Evolutionary conservation across 2,329 filamentous ascomycete genomes (phyloP), one percentile per base, ranked within the genome.

Genomic region (Penicillium sp.): DNA sequence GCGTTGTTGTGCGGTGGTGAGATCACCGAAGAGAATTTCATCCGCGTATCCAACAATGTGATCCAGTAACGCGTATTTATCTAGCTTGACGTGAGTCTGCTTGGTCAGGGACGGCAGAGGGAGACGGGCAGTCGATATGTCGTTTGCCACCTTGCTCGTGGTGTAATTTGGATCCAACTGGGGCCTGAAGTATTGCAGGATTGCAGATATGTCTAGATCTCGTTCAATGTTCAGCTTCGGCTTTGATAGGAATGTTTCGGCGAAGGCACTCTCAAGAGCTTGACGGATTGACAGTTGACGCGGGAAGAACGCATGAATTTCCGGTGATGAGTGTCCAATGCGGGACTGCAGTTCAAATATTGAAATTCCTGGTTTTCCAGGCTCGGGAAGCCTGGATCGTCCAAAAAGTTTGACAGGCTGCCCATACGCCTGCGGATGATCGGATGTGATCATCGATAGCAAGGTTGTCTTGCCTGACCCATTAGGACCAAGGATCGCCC

Each of bases 391-490:
- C 20, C 94, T 85, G 53, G 88, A 88, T 22, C 86, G 85, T 1
- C 92, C 91, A 70, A 99, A 97, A 14, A 97, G 81, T 64, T 85
- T 88, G 58, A 99, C 88, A 0, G 93, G 92, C 24, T 92, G 84
- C 0, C 90, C 90, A 72, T 97, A 99, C 0, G 92, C 87, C 73
- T 97, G 93, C 0, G 94, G 94, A 66, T 99, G 94, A 68, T 99
- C 94, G 1, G 93, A 97, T 57, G 90, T 95, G 57, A 99, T 89
- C 6, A 99, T 81, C 5, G 92, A 94, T 29, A 97, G 83, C 38
- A 99, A 82, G 0, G 94, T 99, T 0, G 94, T 99, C 78, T 99
- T 99, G 18, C 94, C 94, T 0, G 91, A 96, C 13, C 83, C 94
- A 66, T 99, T 97, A 32, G 92, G 89, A 0, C 94, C 94, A 68